These are phyloP conservation scores for Neobulgaria alba DNA, from an alignment of 2,329 filamentous ascomycete species.

Conservation along the genomic window DNA sequence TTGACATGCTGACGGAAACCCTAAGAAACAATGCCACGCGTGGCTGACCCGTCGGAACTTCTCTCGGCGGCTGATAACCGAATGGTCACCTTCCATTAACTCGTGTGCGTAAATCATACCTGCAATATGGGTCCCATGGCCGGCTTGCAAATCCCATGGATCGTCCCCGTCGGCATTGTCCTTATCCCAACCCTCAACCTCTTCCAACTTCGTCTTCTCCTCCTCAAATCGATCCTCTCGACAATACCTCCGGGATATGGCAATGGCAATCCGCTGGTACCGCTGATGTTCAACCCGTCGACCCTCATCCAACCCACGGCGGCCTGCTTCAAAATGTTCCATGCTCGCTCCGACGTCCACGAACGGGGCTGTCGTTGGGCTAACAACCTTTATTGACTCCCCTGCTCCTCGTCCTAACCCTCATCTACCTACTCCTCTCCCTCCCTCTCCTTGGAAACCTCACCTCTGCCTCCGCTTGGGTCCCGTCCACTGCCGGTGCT, in stretches of 20 bases:
- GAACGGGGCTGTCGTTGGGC: neutral
- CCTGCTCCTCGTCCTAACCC: neutral
- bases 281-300: constrained; percentile 8
- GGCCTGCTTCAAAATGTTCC: constrained; percentile 7
- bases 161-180: constrained; percentile 6
- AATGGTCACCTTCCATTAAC: constrained; percentile 11
- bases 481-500: constrained; percentile 7
- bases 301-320: constrained; percentile 4
- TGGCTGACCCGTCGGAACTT: constrained; percentile 6
- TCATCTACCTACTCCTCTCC: neutral
- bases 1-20: constrained; percentile 5
- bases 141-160: constrained; percentile 7
- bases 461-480: constrained; percentile 3
- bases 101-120: constrained; percentile 10
- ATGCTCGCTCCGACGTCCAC: constrained; percentile 1
- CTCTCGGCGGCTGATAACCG: constrained; percentile 6
- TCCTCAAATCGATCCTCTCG: constrained; percentile 4
- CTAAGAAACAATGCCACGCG: constrained; percentile 7
- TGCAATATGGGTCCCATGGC: constrained; percentile 14
- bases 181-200: constrained; percentile 4
- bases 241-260: constrained; percentile 5
- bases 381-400: neutral
- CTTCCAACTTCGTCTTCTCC: constrained; percentile 4
- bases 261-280: constrained; percentile 5
- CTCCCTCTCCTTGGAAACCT: constrained; percentile 2